phyloP scores from a whole-genome alignment of 768 basidiomycete genomes.

The Cystobasidiopsis lactophilus region DNA sequence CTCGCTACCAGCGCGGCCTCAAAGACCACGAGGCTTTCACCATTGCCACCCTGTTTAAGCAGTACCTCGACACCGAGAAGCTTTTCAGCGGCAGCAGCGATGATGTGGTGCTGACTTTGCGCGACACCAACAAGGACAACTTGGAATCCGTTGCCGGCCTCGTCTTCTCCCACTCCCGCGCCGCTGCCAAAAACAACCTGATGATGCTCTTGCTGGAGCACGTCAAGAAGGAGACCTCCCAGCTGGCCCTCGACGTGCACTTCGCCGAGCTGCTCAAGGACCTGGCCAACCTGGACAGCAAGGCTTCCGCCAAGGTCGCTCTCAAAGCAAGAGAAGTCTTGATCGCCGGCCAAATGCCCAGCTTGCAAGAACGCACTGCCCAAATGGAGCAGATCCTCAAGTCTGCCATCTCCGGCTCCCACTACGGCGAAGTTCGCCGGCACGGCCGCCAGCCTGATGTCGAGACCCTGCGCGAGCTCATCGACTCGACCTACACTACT shows the following conservation, averaged over 20 bases:
- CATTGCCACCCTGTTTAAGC: conserved; percentile 50
- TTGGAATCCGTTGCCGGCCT: conserved; percentile 66
- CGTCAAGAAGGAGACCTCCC: conserved; percentile 57
- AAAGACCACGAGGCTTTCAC: conserved; percentile 66
- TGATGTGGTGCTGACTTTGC: conserved; percentile 63
- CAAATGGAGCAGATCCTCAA: conserved; percentile 92
- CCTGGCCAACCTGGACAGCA: conserved; percentile 68
- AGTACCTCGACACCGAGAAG: conserved; percentile 69
- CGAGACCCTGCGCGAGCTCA: conserved; percentile 74
- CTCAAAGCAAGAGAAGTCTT: conserved; percentile 93
- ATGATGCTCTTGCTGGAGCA: conserved; percentile 69
- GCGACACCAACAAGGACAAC: conserved; percentile 79
- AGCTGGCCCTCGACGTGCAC: conserved; percentile 52
- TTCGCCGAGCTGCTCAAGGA: conserved; percentile 56
- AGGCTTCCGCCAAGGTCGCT: conserved; percentile 78
- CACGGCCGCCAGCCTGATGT: conserved; percentile 50
- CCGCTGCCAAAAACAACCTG: conserved; percentile 72
- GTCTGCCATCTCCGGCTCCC: conserved; percentile 60
- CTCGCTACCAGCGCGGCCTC: conserved; percentile 56
- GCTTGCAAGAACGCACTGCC: conserved; percentile 72
- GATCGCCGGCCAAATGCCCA: conserved; percentile 87
- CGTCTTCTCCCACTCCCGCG: conserved; percentile 89
- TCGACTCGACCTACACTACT: conserved; percentile 87
- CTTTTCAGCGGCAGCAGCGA: conserved; percentile 88
- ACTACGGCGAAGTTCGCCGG: conserved; percentile 63